Evolutionary conservation across 2,329 filamentous ascomycete genomes (phyloP).

Genomic region (Fusarium caatingaense): DNA sequence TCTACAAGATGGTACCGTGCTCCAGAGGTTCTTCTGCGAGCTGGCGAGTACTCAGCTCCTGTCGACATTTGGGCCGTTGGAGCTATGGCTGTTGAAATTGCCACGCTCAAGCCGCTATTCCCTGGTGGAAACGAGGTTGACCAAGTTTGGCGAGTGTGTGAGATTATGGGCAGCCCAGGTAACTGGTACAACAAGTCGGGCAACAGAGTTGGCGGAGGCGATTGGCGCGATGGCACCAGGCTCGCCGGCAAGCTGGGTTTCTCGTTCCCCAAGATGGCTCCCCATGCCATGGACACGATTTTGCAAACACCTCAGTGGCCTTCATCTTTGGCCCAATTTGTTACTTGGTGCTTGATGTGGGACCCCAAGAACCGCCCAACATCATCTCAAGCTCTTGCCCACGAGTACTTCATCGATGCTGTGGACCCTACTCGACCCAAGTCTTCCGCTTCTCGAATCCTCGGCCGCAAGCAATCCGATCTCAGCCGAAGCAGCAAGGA

Average conservation of each 20-base stretch:
- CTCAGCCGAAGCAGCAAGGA: conserved; percentile 77
- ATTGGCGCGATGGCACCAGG: conserved; percentile 95
- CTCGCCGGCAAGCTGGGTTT: conserved; percentile 97
- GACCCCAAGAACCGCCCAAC: conserved; percentile 93
- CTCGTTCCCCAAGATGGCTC: conserved; percentile 99
- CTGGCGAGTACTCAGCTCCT: conserved; percentile 95
- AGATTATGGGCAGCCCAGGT: conserved; percentile 98
- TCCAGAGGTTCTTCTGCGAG: conserved; percentile 91
- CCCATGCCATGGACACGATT: conserved; percentile 95
- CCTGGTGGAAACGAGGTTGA: conserved; percentile 98
- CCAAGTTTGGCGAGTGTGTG: conserved; percentile 98
- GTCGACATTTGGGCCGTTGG: conserved; percentile 99
- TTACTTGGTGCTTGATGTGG: conserved; percentile 99
- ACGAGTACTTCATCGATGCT: conserved; percentile 94
- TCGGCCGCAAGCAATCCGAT: conserved; percentile 92
- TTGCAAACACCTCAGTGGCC: conserved; percentile 94
- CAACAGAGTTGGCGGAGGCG: conserved; percentile 87
- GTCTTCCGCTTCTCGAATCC: conserved; percentile 83
- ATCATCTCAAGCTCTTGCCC: conserved; percentile 90
- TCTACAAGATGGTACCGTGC: conserved; percentile 98
- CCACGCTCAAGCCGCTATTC: conserved; percentile 95
- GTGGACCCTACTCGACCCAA: conserved; percentile 93
- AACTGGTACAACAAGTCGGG: conserved; percentile 98
- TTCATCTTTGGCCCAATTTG: conserved; percentile 85
- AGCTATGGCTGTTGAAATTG: conserved; percentile 98